Evolutionary conservation across 768 basidiomycete genomes (phyloP).

Genomic region (Amanita thiersii): DNA sequence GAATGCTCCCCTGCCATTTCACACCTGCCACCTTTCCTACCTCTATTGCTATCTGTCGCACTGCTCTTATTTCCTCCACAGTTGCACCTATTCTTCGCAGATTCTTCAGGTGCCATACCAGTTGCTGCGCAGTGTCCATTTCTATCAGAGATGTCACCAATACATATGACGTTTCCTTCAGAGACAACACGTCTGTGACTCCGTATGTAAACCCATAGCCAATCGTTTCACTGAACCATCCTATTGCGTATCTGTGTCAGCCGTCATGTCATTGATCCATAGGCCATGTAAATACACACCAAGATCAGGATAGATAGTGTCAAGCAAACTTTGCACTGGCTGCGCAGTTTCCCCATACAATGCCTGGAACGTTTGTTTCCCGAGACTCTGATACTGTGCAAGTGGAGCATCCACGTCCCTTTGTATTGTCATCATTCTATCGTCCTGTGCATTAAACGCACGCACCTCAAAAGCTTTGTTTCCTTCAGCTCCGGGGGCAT

Average conservation of each 20-base stretch:
- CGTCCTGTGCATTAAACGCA: background rate
- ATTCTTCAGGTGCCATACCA: conserved; percentile 56
- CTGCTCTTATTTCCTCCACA: conserved; percentile 41
- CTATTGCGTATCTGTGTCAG: conserved; percentile 20
- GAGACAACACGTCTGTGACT: conserved; percentile 34
- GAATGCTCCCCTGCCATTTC: conserved; percentile 44
- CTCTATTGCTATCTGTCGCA: conserved; percentile 46
- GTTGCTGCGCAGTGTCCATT: conserved; percentile 53
- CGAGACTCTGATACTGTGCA: conserved; percentile 32
- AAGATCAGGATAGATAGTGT: conserved; percentile 52
- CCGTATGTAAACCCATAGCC: conserved; percentile 53
- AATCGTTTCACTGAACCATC: conserved; percentile 43
- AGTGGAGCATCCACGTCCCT: conserved; percentile 36
- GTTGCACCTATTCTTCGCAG: conserved; percentile 49
- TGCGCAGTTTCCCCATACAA: conserved; percentile 52
- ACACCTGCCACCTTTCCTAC: conserved; percentile 41
- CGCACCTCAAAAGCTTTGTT: conserved; percentile 35
- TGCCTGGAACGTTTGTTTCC: conserved; percentile 33
- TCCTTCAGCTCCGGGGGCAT: conserved; percentile 48
- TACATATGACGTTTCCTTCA: conserved; percentile 50
- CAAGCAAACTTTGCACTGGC: conserved; percentile 37
- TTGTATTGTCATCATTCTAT: background rate
- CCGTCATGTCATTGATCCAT: background rate
- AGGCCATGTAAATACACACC: conserved; percentile 28
- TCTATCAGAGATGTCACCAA: conserved; percentile 57